Conservation (phyloP, 106 monocot species). For the Triglochin maritima region DNA sequence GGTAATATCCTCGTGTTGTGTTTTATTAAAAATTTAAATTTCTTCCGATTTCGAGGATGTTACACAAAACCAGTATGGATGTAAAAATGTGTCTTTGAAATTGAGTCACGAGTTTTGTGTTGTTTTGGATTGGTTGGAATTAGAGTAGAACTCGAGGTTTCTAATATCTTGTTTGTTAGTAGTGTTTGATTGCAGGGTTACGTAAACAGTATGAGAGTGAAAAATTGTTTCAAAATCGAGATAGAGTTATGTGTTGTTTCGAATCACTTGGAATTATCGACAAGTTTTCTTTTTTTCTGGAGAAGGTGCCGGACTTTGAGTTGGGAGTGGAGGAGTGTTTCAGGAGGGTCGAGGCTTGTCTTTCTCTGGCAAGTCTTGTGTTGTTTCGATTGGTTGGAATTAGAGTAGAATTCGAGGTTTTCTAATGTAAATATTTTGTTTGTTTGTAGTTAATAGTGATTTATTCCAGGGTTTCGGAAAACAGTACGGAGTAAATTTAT, state of each 20-base stretch:
- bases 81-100: too few relatives aligned
- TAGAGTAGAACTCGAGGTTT: background rate
- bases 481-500: too few relatives aligned
- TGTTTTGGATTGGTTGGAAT: background rate
- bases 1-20: too few relatives aligned
- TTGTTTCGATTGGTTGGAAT: background rate
- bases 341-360: slow-evolving; percentile 25
- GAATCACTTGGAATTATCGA: background rate
- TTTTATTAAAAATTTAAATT: too few relatives aligned
- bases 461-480: too few relatives aligned
- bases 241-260: too few relatives aligned
- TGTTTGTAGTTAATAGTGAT: background rate
- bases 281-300: slow-evolving; percentile 64
- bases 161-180: background rate
- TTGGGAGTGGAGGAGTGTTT: slow-evolving; percentile 71
- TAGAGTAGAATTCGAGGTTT: background rate
- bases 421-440: background rate
- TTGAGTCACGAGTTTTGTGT: too few relatives aligned
- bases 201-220: too few relatives aligned
- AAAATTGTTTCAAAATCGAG: too few relatives aligned
- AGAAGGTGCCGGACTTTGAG: too few relatives aligned
- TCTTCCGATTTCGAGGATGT: too few relatives aligned
- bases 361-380: slow-evolving; percentile 34
- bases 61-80: too few relatives aligned
- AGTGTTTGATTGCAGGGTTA: background rate